Conservation (phyloP, 2,329 filamentous ascomycete species). For the Diaporthe sp. region DNA sequence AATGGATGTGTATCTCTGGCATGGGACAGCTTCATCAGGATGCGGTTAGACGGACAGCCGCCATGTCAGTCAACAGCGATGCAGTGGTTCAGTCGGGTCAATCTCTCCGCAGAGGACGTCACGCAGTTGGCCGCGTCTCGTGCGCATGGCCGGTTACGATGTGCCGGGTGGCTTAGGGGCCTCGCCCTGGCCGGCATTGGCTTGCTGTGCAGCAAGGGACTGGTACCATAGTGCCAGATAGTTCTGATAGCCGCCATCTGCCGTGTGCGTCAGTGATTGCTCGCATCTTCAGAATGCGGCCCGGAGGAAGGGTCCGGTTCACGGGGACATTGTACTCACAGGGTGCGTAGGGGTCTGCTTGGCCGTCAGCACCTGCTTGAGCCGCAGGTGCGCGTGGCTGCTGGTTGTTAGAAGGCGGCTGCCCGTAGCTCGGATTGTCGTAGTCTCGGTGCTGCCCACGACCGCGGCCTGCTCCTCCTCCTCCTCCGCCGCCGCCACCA, state of each 20-base stretch:
- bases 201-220: constrained; percentile 61
- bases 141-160: constrained; percentile 38
- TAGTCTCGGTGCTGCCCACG: constrained; percentile 65
- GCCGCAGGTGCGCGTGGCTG: constrained; percentile 58
- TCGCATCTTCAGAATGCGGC: neutral
- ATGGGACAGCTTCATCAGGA: constrained; percentile 40
- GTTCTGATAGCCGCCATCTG: constrained; percentile 85
- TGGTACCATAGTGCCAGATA: constrained; percentile 88
- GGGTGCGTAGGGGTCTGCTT: constrained; percentile 79
- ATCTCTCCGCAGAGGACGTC: constrained; percentile 39
- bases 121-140: constrained; percentile 34
- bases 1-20: constrained; percentile 32
- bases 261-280: constrained; percentile 45
- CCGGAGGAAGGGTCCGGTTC: neutral
- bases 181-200: constrained; percentile 42
- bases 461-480: constrained; percentile 56
- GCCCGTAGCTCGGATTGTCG: constrained; percentile 67
- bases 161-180: constrained; percentile 42
- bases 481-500: constrained; percentile 60
- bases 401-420: constrained; percentile 64
- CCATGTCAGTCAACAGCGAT: constrained; percentile 41
- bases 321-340: constrained; percentile 64
- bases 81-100: constrained; percentile 38
- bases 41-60: constrained; percentile 39
- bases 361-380: constrained; percentile 62